A percentile compares a stretch with the other conserved stretches of the same genome.
Evolutionary conservation across 2,329 filamentous ascomycete genomes (phyloP).

Genomic region (Plectosphaerella cucumerina): DNA sequence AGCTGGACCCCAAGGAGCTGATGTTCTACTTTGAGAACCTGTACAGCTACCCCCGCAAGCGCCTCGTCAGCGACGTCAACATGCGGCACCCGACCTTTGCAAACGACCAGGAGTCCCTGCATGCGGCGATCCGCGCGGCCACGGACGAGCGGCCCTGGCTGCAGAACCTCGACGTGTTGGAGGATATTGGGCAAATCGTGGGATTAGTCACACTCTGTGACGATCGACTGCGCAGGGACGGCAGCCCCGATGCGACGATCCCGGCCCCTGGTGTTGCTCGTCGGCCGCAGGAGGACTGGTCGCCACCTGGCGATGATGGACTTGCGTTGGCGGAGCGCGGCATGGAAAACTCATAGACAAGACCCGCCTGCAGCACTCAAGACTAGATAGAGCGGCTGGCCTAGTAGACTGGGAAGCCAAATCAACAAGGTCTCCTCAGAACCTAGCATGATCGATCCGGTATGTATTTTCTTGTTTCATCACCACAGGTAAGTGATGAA

Average conservation of each 20-base stretch:
- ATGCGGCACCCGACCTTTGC: constrained; percentile 36
- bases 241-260: constrained; percentile 29
- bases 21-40: constrained; percentile 43
- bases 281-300: constrained; percentile 28
- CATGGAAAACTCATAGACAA: background rate
- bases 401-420: too few relatives aligned
- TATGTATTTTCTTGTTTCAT: too few relatives aligned
- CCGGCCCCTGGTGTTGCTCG: constrained; percentile 23
- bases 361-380: too few relatives aligned
- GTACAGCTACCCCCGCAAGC: constrained; percentile 39
- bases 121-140: constrained; percentile 30
- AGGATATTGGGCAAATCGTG: constrained; percentile 33
- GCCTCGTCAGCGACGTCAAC: constrained; percentile 37
- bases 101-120: constrained; percentile 40
- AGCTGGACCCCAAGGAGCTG: constrained; percentile 46
- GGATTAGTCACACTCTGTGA: constrained; percentile 35
- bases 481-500: too few relatives aligned
- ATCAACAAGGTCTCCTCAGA: too few relatives aligned
- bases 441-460: too few relatives aligned
- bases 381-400: too few relatives aligned
- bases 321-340: constrained; percentile 10
- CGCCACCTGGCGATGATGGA: constrained; percentile 36
- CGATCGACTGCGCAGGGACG: constrained; percentile 27
- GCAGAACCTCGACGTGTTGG: constrained; percentile 20
- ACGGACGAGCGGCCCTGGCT: constrained; percentile 32